Conservation (phyloP, 306 rosid genomes). For the Prunus dulcis region DNA sequence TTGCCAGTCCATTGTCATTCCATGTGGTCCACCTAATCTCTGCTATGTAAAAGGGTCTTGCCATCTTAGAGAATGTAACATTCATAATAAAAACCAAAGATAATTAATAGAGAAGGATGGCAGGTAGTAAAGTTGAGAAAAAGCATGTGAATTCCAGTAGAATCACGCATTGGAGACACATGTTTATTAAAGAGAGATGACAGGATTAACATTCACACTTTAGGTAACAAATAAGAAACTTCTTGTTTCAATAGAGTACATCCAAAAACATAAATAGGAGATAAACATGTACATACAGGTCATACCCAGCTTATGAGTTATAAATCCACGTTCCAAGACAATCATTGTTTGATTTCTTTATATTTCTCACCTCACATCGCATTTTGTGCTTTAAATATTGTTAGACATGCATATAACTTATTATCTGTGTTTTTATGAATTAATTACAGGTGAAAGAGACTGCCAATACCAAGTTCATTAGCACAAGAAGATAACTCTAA, state of each 20-base stretch:
- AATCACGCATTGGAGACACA: slow-evolving; percentile 12
- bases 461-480: neutral
- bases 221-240: neutral
- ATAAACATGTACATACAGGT: neutral
- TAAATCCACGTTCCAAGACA: neutral
- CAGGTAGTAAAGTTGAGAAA: neutral
- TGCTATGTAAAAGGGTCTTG: slow-evolving; percentile 26
- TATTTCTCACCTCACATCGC: neutral
- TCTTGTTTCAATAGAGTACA: neutral
- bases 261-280: neutral
- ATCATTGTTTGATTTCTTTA: neutral
- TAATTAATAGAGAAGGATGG: neutral
- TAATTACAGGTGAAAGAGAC: neutral
- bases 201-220: slow-evolving; percentile 19
- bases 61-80: neutral
- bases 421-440: neutral
- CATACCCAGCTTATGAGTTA: neutral
- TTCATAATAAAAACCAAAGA: neutral
- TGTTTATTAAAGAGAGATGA: neutral
- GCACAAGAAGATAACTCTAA: neutral
- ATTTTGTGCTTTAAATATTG: neutral
- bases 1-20: slow-evolving; percentile 99
- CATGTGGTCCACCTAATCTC: slow-evolving; percentile 79
- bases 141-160: neutral
- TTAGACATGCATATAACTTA: neutral